phyloP scores from a whole-genome alignment of 2,329 filamentous ascomycete species.

The Orbilia javanica region DNA sequence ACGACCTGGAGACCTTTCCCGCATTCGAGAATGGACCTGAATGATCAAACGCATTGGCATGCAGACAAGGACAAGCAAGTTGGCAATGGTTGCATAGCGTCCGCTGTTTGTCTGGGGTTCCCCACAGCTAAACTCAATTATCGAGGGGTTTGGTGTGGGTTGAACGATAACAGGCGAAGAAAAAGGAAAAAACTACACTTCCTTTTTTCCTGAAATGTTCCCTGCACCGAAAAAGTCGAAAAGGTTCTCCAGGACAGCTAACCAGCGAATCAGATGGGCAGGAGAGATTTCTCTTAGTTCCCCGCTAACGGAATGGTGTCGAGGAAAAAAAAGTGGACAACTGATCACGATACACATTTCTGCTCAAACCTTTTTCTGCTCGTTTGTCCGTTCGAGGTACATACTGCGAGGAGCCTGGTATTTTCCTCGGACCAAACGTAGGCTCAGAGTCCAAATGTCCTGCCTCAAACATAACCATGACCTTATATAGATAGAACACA shows the following conservation, averaged over 20 bases:
- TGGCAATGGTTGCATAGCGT: conserved; percentile 56
- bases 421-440: conserved; percentile 47
- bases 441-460: conserved; percentile 41
- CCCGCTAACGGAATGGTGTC: conserved; percentile 59
- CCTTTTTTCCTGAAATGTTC: conserved; percentile 50
- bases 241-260: conserved; percentile 43
- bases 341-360: conserved; percentile 59
- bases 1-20: conserved; percentile 18
- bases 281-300: conserved; percentile 57
- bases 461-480: conserved; percentile 54
- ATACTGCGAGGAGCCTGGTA: conserved; percentile 40
- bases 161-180: conserved; percentile 52
- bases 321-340: conserved; percentile 58
- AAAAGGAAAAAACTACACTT: conserved; percentile 50
- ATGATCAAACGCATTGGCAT: conserved; percentile 54
- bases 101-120: conserved; percentile 58
- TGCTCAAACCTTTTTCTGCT: conserved; percentile 50
- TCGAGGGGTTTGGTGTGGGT: conserved; percentile 45
- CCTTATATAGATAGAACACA: conserved; percentile 47
- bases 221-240: conserved; percentile 49
- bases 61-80: conserved; percentile 56
- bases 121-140: conserved; percentile 59
- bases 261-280: conserved; percentile 58
- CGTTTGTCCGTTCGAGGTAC: conserved; percentile 51
- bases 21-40: conserved; percentile 48